Base-by-base conservation (phyloP, 805 yeast genomes). In the Lipomyces sp. region DNA sequence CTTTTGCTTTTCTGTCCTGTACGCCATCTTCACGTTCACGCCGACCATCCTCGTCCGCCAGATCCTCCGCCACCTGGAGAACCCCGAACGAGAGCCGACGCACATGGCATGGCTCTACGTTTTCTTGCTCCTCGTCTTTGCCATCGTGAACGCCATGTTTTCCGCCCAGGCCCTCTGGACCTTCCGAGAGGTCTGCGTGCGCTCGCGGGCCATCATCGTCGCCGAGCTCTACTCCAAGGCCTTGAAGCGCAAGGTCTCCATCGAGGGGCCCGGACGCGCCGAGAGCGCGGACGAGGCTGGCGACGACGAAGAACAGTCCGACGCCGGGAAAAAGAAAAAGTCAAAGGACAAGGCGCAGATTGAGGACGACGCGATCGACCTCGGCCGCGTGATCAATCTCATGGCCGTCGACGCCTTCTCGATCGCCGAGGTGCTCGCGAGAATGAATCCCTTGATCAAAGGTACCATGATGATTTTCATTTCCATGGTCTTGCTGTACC, bases 351-450 rank as follows among this genome's bases (percentile, higher is more conserved):
- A 16, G 42, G 62, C 65, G 8, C 24, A 51, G 47, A 91, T 45
- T n/a, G 49, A 49, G n/a, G 63, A 64, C 43, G 65, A 61, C 33
- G 61, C 67, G 14, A 45, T 57, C 43, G 93, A 89, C 65, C 68
- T 88, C 45, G 98, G 98, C 59, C 89, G 96, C 13, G 86, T 93
- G 56, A 91, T 93, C 65, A 93, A 93, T 65, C 75, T 91, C 61
- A 90, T 91, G 73, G 79, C 98, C 31, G 93, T 93, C 41, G 98
- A 93, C 73, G 93, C 98, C 4, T 90, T 87, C 72, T 89, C 90
- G 68, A 89, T 93, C 31, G 83, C 96, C 32, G 98, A 93, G 71
- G 81, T 91, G 49, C 84, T 95, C 71, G 95, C 95, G 33, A 90
- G 93, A 63, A 70, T 91, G 53, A 96, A 91, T 68, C 85, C 79